Conservation (phyloP, 805 yeast genomes). For the Starmerella floricola region DNA sequence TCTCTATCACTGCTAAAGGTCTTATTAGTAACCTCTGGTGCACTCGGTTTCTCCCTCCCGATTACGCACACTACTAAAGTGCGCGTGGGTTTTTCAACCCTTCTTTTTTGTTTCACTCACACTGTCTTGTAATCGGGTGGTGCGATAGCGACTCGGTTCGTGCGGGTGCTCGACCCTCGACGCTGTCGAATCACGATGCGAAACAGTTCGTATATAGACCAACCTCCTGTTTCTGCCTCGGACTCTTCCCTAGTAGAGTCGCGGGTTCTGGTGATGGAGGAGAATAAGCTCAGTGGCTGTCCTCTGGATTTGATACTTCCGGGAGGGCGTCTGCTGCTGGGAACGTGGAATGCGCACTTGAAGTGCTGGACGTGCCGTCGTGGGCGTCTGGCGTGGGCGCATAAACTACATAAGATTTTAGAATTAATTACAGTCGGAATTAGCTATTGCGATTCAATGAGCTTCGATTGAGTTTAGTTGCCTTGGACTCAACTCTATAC, state of each 20-base stretch:
- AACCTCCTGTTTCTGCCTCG: slow-evolving; percentile 31
- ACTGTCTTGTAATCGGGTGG: no score
- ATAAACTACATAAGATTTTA: slow-evolving; percentile 17
- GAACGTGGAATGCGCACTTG: slow-evolving; percentile 23
- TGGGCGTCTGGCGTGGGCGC: slow-evolving; percentile 19
- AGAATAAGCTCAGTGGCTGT: slow-evolving; percentile 22
- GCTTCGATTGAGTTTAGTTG: no score
- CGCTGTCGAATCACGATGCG: no score
- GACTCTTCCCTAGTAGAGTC: slow-evolving; percentile 22
- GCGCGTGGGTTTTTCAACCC: no score
- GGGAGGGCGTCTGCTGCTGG: slow-evolving; percentile 5
- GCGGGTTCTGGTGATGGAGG: slow-evolving; percentile 29
- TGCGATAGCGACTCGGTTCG: no score
- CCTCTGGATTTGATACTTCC: slow-evolving; percentile 23
- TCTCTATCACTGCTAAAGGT: no score
- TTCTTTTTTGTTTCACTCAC: no score
- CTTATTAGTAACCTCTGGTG: no score
- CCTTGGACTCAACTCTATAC: background rate
- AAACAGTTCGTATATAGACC: background rate
- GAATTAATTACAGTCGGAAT: background rate
- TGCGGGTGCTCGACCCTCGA: background rate
- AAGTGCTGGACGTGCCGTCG: slow-evolving; percentile 9
- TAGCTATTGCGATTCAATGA: no score
- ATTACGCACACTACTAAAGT: no score
- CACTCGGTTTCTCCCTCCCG: no score